A percentile compares a stretch with the other conserved stretches of the same genome.
phyloP scores from a whole-genome alignment of 495 filamentous ascomycete genomes.

The Penicillium fimorum region DNA sequence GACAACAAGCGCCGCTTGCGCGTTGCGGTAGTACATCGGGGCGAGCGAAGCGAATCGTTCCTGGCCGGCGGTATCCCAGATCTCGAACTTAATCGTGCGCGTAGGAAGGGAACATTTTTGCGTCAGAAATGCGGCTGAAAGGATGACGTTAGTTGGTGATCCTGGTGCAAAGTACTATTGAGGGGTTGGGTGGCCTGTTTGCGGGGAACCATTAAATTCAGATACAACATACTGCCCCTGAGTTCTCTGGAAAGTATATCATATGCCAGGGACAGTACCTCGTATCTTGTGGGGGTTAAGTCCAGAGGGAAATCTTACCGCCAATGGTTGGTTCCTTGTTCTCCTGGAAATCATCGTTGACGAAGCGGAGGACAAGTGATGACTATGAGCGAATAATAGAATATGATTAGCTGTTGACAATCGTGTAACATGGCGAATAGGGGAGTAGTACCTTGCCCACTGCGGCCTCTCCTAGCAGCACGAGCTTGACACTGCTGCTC shows the following conservation, averaged over 20 bases:
- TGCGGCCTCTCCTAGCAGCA: constrained; percentile 93
- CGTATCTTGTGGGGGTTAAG: constrained; percentile 11
- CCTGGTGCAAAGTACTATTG: constrained; percentile 1
- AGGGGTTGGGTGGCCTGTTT: not conserved
- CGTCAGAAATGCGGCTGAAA: constrained; percentile 89
- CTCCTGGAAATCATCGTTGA: constrained; percentile 99
- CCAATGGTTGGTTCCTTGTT: constrained; percentile 99
- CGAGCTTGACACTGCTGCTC: constrained; percentile 98
- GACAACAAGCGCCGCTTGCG: constrained; percentile 95
- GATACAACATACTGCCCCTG: constrained; percentile 2
- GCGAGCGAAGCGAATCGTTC: constrained; percentile 96
- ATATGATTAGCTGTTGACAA: constrained; percentile 21
- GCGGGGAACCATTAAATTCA: constrained; percentile 1
- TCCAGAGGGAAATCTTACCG: constrained; percentile 56
- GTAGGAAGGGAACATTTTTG: constrained; percentile 97
- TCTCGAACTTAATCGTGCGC: constrained; percentile 98
- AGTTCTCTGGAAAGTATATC: not conserved
- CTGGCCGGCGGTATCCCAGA: constrained; percentile 99
- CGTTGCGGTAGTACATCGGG: constrained; percentile 99
- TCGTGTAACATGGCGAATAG: constrained; percentile 8
- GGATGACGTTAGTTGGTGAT: constrained; percentile 32
- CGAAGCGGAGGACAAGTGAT: constrained; percentile 94
- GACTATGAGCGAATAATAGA: constrained; percentile 56
- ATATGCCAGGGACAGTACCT: not conserved
- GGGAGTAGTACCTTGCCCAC: constrained; percentile 82